Base-by-base conservation (phyloP, 2,329 filamentous ascomycete species). In the Colletotrichum costaricense region DNA sequence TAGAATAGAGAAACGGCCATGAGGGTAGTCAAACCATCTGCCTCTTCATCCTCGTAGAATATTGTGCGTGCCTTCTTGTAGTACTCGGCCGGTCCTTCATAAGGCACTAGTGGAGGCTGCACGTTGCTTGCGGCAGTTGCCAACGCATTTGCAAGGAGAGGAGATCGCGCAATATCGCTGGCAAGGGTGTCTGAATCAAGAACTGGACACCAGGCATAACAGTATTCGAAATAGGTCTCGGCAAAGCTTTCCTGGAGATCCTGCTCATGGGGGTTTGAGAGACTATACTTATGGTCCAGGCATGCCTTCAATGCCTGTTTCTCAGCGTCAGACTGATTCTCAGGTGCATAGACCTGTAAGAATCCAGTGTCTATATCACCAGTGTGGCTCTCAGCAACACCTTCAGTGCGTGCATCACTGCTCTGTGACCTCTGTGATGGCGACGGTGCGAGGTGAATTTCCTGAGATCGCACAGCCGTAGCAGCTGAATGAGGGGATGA, bases 201-300 rank as follows among this genome's bases (percentile, higher is more conserved):
- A 0, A 85, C 81, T 2, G 84, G 84, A 70, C 83, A 85, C 82
- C 83, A 85, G 1, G 83, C 70, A 55, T 84, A 84, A 64, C 82
- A 84, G 68, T 84, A 84, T 62, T 85, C 81, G 35, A 80, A 82
- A 38, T 86, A 86, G 0, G 84, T 85, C 42, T 85, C 84, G 4
- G 80, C 78, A 69, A 85, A 86, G 33, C 80, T 84, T 58, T 84
- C 80, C 56, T 82, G 81, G 0, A 85, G 77, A 7, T 80, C 80
- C 30, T 76, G 76, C 33, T 77, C 76, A 8, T 74, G 76, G 0
- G 73, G 65, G 62, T 76, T 76, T 0, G 78, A 75, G 3, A 73
- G 62, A 16, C 71, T 69, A 16, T 76, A 68, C 11, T 76, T 76
- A 4, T 75, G 75, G 8, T 78, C 78, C 7, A 81, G 68, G 19